phyloP scores from a whole-genome alignment of 371 early-diverging fungal genomes.

The Capniomyces stellatus region DNA sequence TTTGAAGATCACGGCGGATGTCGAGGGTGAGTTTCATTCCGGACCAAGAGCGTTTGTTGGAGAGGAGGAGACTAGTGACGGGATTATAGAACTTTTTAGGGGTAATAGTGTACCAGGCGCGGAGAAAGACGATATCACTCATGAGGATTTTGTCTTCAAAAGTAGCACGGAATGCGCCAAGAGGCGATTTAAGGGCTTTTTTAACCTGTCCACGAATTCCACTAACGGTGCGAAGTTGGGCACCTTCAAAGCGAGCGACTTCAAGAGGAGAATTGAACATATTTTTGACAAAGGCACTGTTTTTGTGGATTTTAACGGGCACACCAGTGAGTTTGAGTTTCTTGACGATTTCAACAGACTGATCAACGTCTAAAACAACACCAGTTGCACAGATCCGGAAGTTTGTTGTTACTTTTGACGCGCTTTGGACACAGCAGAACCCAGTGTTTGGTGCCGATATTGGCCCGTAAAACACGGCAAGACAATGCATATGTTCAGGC shows the following conservation, averaged over 20 bases:
- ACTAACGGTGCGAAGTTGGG: slow-evolving; percentile 84
- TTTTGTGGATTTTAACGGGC: slow-evolving; percentile 86
- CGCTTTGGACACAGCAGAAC: slow-evolving; percentile 79
- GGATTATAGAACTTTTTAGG: slow-evolving; percentile 90
- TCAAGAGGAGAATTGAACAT: slow-evolving; percentile 98
- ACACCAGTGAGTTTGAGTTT: slow-evolving; percentile 96
- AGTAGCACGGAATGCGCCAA: slow-evolving; percentile 95
- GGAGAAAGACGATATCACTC: slow-evolving; percentile 94
- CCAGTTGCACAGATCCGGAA: slow-evolving; percentile 95
- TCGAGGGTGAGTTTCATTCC: slow-evolving; percentile 84
- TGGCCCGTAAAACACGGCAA: slow-evolving; percentile 83
- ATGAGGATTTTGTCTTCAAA: slow-evolving; percentile 97
- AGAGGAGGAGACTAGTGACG: slow-evolving; percentile 67
- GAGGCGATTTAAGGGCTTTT: slow-evolving; percentile 65
- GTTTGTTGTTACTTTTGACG: slow-evolving; percentile 45
- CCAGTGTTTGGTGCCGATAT: slow-evolving; percentile 88
- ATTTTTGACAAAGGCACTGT: slow-evolving; percentile 96
- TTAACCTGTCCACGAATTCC: slow-evolving; percentile 98
- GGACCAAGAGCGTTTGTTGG: slow-evolving; percentile 28
- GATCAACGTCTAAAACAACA: slow-evolving; percentile 79
- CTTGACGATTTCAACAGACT: slow-evolving; percentile 84
- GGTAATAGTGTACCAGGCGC: slow-evolving; percentile 92
- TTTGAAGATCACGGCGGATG: slow-evolving; percentile 54
- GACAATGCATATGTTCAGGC: slow-evolving; percentile 97
- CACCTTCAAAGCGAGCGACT: slow-evolving; percentile 97